Conservation (phyloP, 2,329 filamentous ascomycete genomes). For the Colletotrichum sp. region DNA sequence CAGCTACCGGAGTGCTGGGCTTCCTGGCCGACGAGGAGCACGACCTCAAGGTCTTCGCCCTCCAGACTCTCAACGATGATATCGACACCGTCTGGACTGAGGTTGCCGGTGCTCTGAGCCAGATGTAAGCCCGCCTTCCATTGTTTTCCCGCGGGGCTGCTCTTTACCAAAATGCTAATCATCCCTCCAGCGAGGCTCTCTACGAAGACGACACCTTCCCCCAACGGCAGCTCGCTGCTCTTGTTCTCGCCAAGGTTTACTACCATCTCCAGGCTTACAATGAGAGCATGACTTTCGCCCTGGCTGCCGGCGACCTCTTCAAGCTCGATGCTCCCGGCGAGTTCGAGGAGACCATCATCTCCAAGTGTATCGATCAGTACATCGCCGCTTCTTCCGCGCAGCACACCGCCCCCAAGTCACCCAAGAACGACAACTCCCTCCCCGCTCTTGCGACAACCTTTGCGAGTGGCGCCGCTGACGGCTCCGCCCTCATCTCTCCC, state of each 20-base stretch:
- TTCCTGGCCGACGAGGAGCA: conserved; percentile 95
- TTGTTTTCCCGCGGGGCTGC: not conserved
- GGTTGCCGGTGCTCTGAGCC: conserved; percentile 87
- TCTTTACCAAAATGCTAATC: conserved; percentile 12
- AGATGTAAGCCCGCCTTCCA: conserved; percentile 70
- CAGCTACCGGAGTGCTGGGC: conserved; percentile 91
- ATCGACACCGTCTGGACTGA: conserved; percentile 98
- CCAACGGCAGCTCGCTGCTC: conserved; percentile 89
- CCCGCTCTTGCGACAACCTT: conserved; percentile 85
- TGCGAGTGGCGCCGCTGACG: conserved; percentile 68
- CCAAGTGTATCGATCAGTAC: conserved; percentile 97
- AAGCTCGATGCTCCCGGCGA: conserved; percentile 89
- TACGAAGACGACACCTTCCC: conserved; percentile 97
- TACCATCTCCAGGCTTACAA: conserved; percentile 99
- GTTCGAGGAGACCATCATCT: conserved; percentile 98
- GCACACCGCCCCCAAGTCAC: conserved; percentile 49
- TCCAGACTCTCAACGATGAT: conserved; percentile 94
- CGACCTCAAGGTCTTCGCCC: conserved; percentile 91
- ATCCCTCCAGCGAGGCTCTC: conserved; percentile 77
- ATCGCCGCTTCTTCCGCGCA: conserved; percentile 73
- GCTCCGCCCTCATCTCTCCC: conserved; percentile 77
- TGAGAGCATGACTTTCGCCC: conserved; percentile 97
- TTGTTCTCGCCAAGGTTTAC: conserved; percentile 97
- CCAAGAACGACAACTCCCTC: conserved; percentile 49
- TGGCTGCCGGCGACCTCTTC: conserved; percentile 94